phyloP scores from a whole-genome alignment of 768 basidiomycete genomes.

The Coprinopsis cinerea region DNA sequence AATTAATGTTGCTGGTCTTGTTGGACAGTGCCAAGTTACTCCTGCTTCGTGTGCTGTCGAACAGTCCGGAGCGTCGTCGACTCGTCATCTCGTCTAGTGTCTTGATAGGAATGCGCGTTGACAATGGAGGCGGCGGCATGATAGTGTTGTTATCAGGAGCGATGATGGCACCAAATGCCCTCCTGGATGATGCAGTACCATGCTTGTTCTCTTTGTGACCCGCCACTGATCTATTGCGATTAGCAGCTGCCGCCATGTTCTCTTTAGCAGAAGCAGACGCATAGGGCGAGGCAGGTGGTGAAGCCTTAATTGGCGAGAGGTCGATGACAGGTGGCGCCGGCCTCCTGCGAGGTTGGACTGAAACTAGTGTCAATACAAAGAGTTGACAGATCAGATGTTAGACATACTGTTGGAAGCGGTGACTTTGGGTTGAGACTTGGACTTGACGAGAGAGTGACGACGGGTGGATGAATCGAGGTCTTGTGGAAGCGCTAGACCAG shows the following conservation, averaged over 20 bases:
- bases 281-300: constrained; percentile 38
- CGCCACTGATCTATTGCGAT: background rate
- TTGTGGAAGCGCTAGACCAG: constrained; percentile 25
- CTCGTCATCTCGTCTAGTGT: constrained; percentile 11
- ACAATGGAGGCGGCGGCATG: background rate
- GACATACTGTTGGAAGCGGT: constrained; percentile 31
- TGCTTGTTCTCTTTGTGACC: background rate
- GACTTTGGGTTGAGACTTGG: constrained; percentile 43
- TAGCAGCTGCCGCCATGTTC: constrained; percentile 14
- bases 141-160: constrained; percentile 1
- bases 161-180: constrained; percentile 12
- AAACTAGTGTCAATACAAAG: constrained; percentile 5
- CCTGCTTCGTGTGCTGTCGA: constrained; percentile 9
- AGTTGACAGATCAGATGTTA: background rate
- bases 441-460: constrained; percentile 25
- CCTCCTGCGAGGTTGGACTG: constrained; percentile 34
- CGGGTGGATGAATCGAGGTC: constrained; percentile 9
- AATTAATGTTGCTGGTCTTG: background rate
- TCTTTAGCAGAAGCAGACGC: constrained; percentile 30
- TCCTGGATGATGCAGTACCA: background rate
- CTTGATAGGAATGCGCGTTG: constrained; percentile 13
- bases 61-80: constrained; percentile 7
- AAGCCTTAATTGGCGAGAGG: constrained; percentile 50
- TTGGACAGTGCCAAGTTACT: constrained; percentile 3
- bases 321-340: constrained; percentile 26